Evolutionary conservation across 202 grass and related monocot genomes (phyloP), one percentile per base, ranked within the genome.

Genomic region (Setaria viridis): DNA sequence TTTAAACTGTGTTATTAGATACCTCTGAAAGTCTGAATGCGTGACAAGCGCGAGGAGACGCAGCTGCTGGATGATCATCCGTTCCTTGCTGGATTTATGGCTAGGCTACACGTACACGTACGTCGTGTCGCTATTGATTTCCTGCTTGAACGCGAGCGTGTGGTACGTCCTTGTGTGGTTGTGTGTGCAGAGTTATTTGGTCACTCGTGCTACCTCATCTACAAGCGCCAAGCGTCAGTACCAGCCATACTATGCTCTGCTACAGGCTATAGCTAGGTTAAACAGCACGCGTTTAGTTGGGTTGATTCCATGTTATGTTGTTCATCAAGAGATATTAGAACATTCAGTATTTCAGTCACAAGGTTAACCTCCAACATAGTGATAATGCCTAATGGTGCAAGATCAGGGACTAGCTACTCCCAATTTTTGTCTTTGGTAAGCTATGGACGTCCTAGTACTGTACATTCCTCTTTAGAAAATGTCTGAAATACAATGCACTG

Each of bases 401-500:
- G 29, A 33, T 63, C 29, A 33, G 29, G 60, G 60, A 14, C 60
- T 41, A 41, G 0, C 5, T 63, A 33, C 60, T 63, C 60, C 60
- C 29, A 13, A 32, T 41, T 6, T 63, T 62, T 63, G 60, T 33
- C 60, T 63, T 63, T 63, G 60, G 60, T 2, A 63, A 33, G 60
- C 33, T 63, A 67, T 43, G 66, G 19, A 10, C 66, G 72, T 5
- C 8, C 7, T 6, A 7, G 9, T 9, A 5, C 49, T 67, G 79
- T 77, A 53, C 63, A 49, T 67, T 73, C 76, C 70, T 58, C 9
- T n/a, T 42, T 74, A 80, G 76, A 89, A 86, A 90, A 79, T 67
- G 58, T 9, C 63, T 48, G 9, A 0, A 57, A 67, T 74, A 6
- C 41, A 1, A 13, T 53, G 35, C 35, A 2, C 45, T 67, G 19